Base-by-base conservation (phyloP, 306 rosid species). In the Rosa persica region DNA sequence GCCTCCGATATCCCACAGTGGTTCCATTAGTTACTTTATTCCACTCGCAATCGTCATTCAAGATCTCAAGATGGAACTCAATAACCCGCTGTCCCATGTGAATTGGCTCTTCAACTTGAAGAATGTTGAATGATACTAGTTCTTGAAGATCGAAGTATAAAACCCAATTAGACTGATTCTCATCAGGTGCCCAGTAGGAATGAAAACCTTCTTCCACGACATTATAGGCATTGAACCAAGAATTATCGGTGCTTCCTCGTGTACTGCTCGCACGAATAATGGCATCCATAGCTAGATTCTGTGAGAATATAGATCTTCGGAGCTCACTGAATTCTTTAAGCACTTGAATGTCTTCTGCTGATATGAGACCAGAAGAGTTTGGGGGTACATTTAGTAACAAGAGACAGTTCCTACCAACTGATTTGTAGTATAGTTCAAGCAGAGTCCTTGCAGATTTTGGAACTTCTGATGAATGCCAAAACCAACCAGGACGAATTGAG, bases 401-500 rank as follows among this genome's bases (percentile, higher is more conserved):
- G 51, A 74, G 83, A 76, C 97, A 92, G 86, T 94, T 94, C 83
- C 97, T 84, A 36, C 98, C 98, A 13, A 60, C 87, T 1, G 98
- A 88, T 64, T 88, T 89, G 84, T 92, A 94, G 90, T 90, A 94
- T 57, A 94, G 72, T 62, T 94, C 97, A 51, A 94, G 98, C 58
- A 94, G 89, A 48, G 79, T 86, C 77, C 82, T 85, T 23, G 91
- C 97, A 27, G 98, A 92, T 58, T 85, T 94, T 46, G 98, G 98
- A 80, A 22, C 76, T 83, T 94, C 92, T 4, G 89, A 88, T 43
- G 90, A 73, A 85, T 91, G 97, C 98, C 98, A 94, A 87, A 94
- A 94, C 98, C 98, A 94, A 83, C 92, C 87, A 27, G 93, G 86
- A 76, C 98, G 86, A 74, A 94, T 89, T 25, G 98, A 94, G 82